These are phyloP conservation scores for Fraxinus excelsior DNA, from an alignment of 257 asterid genomes.

Conservation along the genomic window DNA sequence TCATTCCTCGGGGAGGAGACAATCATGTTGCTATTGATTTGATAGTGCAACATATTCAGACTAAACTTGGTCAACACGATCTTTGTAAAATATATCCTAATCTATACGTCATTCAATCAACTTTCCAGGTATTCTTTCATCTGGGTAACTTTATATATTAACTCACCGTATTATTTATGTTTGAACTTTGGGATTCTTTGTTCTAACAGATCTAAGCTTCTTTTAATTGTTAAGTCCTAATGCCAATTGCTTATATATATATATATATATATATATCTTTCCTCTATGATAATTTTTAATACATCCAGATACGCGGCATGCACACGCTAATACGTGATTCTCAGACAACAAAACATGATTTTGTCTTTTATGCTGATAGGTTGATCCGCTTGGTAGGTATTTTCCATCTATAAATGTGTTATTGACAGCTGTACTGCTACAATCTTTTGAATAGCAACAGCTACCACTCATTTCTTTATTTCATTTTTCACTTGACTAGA, in stretches of 20 bases:
- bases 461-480: slow-evolving; percentile 2
- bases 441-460: background rate
- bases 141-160: slow-evolving; percentile 4
- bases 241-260: background rate
- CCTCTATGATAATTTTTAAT: slow-evolving; percentile 27
- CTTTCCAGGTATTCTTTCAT: slow-evolving; percentile 76
- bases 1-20: slow-evolving; percentile 99
- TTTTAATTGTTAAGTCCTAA: background rate
- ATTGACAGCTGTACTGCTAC: slow-evolving; percentile 18
- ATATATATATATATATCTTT: background rate
- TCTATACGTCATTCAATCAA: slow-evolving; percentile 87
- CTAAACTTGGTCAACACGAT: slow-evolving; percentile 98
- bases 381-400: slow-evolving; percentile 84
- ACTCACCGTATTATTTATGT: slow-evolving; percentile 19
- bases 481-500: slow-evolving; percentile 23
- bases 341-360: slow-evolving; percentile 87
- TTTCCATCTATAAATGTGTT: background rate
- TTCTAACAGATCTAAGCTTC: slow-evolving; percentile 13
- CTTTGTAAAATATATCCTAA: slow-evolving; percentile 98
- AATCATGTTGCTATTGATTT: slow-evolving; percentile 97
- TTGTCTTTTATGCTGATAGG: slow-evolving; percentile 91
- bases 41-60: slow-evolving; percentile 96
- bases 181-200: background rate
- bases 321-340: slow-evolving; percentile 98
- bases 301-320: slow-evolving; percentile 95